A percentile compares a stretch with the other conserved stretches of the same genome.
Conservation (phyloP, 2,329 filamentous ascomycete species). For the Periconia digitata region DNA sequence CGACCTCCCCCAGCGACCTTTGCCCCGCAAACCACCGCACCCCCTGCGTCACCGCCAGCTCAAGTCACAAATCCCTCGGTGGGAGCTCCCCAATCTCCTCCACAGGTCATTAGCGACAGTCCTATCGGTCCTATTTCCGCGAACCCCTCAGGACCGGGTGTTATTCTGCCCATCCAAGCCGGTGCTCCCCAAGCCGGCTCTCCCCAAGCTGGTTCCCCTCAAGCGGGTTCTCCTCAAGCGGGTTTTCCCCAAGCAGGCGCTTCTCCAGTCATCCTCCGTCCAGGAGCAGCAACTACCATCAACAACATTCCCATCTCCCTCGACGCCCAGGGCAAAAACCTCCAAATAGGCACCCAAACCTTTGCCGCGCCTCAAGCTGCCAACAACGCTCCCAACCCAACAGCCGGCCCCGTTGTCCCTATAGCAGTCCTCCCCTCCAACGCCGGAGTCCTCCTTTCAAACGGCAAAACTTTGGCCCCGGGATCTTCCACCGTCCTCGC, state of each 20-base stretch:
- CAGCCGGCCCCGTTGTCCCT: not conserved
- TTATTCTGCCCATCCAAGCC: not conserved
- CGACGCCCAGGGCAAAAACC: not conserved
- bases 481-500: not conserved
- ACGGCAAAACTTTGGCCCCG: conserved; percentile 1
- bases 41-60: not conserved
- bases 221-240: not conserved
- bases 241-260: not conserved
- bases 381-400: not conserved
- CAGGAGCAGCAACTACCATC: not conserved
- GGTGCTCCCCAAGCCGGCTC: not conserved
- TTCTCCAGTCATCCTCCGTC: not conserved
- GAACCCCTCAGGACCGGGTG: not conserved
- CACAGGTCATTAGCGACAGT: not conserved
- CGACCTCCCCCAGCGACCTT: not conserved
- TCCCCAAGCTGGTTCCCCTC: not conserved
- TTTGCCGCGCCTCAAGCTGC: not conserved
- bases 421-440: not conserved
- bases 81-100: not conserved
- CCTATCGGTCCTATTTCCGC: not conserved
- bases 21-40: not conserved
- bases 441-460: not conserved
- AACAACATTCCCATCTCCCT: not conserved
- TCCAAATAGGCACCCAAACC: not conserved
- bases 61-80: not conserved